Evolutionary conservation across 176 grass and related monocot species (phyloP).

Genomic region (Hyparrhenia diplandra): DNA sequence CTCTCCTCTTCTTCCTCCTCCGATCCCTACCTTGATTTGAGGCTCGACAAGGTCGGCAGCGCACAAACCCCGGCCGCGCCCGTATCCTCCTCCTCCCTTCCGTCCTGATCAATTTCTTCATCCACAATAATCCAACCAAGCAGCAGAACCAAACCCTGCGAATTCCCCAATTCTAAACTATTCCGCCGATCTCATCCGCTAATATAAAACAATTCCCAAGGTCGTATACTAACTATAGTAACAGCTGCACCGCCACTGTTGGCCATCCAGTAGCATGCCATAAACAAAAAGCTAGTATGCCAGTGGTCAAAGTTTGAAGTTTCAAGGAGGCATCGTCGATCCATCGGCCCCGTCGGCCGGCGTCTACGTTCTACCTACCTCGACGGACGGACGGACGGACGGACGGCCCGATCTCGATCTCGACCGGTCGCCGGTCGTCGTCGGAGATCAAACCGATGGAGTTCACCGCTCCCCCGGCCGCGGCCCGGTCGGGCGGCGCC

Average conservation of each 20-base stretch:
- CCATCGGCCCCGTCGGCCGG: background rate
- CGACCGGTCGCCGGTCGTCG: background rate
- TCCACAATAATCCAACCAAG: background rate
- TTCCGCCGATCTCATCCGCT: constrained; percentile 12
- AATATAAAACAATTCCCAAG: constrained; percentile 28
- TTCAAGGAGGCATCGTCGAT: background rate
- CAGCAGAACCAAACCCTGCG: constrained; percentile 20
- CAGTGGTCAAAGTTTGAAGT: constrained; percentile 33
- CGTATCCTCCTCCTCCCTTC: background rate
- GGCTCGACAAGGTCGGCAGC: background rate
- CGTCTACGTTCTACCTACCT: background rate
- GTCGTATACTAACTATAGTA: constrained; percentile 32
- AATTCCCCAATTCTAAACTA: constrained; percentile 34
- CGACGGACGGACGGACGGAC: background rate
- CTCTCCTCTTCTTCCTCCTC: background rate
- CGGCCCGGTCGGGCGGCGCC: constrained; percentile 15
- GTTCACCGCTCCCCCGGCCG: constrained; percentile 8
- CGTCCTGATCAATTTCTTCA: background rate
- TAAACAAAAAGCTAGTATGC: background rate
- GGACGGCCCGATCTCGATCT: background rate
- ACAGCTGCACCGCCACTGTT: background rate
- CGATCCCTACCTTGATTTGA: background rate
- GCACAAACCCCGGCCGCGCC: background rate
- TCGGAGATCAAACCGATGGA: constrained; percentile 39
- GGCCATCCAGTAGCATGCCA: constrained; percentile 6